Evolutionary conservation across 2,329 filamentous ascomycete species (phyloP).

Genomic region (Neopestalotiopsis sp.): DNA sequence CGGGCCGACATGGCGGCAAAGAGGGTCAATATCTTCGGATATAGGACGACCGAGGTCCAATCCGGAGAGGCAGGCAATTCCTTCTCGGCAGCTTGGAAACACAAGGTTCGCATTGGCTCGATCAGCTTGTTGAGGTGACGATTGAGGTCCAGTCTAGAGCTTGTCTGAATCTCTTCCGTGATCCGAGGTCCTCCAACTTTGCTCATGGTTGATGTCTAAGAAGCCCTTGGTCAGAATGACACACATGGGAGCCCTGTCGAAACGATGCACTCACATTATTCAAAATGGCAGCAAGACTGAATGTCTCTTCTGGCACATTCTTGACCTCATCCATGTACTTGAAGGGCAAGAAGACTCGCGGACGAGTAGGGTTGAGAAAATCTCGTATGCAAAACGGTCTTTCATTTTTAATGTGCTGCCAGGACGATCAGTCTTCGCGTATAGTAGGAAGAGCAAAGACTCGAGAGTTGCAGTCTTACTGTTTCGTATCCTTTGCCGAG

Average conservation of each 20-base stretch:
- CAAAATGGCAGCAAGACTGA: slow-evolving; percentile 15
- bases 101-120: slow-evolving; percentile 5
- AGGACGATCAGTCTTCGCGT: neutral
- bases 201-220: slow-evolving; percentile 1
- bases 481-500: slow-evolving; percentile 6
- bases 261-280: neutral
- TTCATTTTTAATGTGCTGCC: neutral
- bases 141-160: slow-evolving; percentile 17
- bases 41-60: slow-evolving; percentile 9
- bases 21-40: slow-evolving; percentile 14
- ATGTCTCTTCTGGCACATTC: neutral
- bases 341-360: slow-evolving; percentile 11
- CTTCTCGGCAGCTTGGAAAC: slow-evolving; percentile 11
- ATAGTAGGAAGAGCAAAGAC: too few species aligned
- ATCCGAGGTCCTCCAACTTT: slow-evolving; percentile 17
- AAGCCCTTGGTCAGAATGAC: neutral
- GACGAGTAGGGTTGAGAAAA: neutral
- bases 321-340: slow-evolving; percentile 16
- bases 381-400: slow-evolving; percentile 7
- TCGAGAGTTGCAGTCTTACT: neutral
- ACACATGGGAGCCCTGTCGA: neutral
- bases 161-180: slow-evolving; percentile 15
- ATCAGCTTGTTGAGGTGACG: slow-evolving; percentile 10
- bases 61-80: slow-evolving; percentile 16
- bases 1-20: slow-evolving; percentile 22